A percentile compares a stretch with the other conserved stretches of the same genome.
Conservation (phyloP, 768 basidiomycete species). For the Auricularia sp. region DNA sequence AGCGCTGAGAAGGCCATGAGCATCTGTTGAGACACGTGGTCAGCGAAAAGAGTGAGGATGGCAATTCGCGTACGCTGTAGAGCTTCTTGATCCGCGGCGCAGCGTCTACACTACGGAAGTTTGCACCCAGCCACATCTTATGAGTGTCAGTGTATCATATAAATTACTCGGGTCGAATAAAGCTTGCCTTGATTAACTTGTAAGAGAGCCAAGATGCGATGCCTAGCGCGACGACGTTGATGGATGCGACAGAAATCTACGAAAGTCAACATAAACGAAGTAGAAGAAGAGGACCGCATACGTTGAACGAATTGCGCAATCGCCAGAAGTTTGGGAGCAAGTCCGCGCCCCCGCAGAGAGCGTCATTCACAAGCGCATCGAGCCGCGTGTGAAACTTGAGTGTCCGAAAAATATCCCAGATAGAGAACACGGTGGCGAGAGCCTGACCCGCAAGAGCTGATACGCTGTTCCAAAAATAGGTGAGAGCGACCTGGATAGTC, state of each 20-base stretch:
- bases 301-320: constrained; percentile 27
- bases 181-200: neutral
- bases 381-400: constrained; percentile 25
- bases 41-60: neutral
- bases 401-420: constrained; percentile 31
- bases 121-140: neutral
- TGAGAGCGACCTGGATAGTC: too few relatives aligned
- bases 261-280: constrained; percentile 22
- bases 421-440: constrained; percentile 39
- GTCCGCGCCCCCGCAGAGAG: constrained; percentile 32
- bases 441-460: constrained; percentile 38
- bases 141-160: constrained; percentile 30
- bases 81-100: constrained; percentile 33
- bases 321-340: constrained; percentile 37
- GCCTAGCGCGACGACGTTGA: constrained; percentile 35
- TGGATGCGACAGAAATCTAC: constrained; percentile 41
- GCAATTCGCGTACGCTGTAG: constrained; percentile 31
- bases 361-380: constrained; percentile 24
- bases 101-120: constrained; percentile 41
- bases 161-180: neutral
- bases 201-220: constrained; percentile 19
- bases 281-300: constrained; percentile 17
- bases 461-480: constrained; percentile 11
- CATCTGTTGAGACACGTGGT: constrained; percentile 23
- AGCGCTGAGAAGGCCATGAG: constrained; percentile 40